Evolutionary conservation across 495 filamentous ascomycete genomes (phyloP), one percentile per base, ranked within the genome.

Genomic region (Amorphotheca resinae): DNA sequence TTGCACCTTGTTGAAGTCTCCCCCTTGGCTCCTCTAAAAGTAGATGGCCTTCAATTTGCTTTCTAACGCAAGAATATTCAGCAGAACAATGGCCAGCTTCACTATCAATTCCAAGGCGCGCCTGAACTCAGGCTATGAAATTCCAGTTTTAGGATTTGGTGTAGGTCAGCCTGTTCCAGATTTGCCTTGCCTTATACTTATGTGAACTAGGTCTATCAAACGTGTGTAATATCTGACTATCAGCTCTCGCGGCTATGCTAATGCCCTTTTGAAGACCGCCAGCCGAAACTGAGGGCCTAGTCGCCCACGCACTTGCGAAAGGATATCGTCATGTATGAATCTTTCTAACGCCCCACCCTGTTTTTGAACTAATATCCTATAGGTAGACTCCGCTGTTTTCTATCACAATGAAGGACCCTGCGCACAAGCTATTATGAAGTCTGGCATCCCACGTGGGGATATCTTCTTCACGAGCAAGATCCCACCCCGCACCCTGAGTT

Each of bases 391-490:
- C 17, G 84, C 84, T 0, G 69, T 71, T 6, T 67, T 61, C 32
- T 89, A 91, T 56, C 63, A 67, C 47, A 87, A 87, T 49, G 82
- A 91, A 59, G 69, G 57, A 4, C 67, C 74, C 7, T 78, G 75
- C 20, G 80, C 76, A 1, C 56, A 65, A 0, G 82, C 79, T 3
- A 76, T 91, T 37, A 59, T 62, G 14, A 59, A 65, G 33, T 64
- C 72, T 15, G 65, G 67, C 1, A 58, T 86, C 2, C 68, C 79
- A 0, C 74, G 84, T 23, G 61, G 65, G 14, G 60, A 81, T 22
- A 63, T 87, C 33, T 87, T 78, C 64, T 77, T 84, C 62, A 88
- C 82, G 30, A 72, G 72, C 52, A 91, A 91, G 59, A 62, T 87
- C 33, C 68, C 71, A 9, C 52, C 63, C 1, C 51, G 48, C 7